Percentiles rank a stretch among this genome's conserved stretches.
These are phyloP conservation scores for Daldinia sp. DNA, from an alignment of 2,329 filamentous ascomycete species.

Conservation along the genomic window DNA sequence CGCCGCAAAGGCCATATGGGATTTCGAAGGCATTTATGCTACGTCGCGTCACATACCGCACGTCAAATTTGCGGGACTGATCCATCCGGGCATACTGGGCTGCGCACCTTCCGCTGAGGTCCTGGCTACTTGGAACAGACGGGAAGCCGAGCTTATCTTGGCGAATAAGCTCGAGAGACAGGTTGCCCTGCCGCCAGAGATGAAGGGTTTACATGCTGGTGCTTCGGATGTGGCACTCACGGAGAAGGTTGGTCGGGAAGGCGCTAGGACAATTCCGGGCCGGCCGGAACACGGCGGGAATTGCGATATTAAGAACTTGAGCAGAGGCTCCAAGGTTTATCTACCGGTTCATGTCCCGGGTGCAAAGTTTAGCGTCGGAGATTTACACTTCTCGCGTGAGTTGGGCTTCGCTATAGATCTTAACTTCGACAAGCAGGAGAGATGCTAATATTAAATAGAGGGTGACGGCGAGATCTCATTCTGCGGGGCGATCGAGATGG, in stretches of 20 bases:
- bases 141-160: slow-evolving; percentile 81
- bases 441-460: slow-evolving; percentile 53
- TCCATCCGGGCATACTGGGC: slow-evolving; percentile 90
- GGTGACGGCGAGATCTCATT: slow-evolving; percentile 93
- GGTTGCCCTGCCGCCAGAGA: slow-evolving; percentile 80
- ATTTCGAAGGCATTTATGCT: slow-evolving; percentile 61
- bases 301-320: slow-evolving; percentile 90
- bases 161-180: slow-evolving; percentile 71
- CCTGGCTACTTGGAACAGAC: slow-evolving; percentile 81
- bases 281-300: slow-evolving; percentile 89
- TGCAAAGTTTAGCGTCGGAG: slow-evolving; percentile 89
- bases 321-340: slow-evolving; percentile 81
- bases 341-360: slow-evolving; percentile 86
- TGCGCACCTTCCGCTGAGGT: slow-evolving; percentile 84
- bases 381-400: slow-evolving; percentile 79
- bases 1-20: slow-evolving; percentile 70
- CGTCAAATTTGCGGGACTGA: slow-evolving; percentile 86
- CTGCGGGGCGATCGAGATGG: slow-evolving; percentile 93
- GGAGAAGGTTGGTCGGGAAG: slow-evolving; percentile 76
- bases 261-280: slow-evolving; percentile 85
- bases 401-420: slow-evolving; percentile 8
- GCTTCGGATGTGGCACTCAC: slow-evolving; percentile 64
- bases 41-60: slow-evolving; percentile 86
- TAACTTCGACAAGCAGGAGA: background rate
- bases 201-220: slow-evolving; percentile 77